phyloP scores from a whole-genome alignment of 2,329 filamentous ascomycete genomes.

The Arthrobotrys entomopaga region DNA sequence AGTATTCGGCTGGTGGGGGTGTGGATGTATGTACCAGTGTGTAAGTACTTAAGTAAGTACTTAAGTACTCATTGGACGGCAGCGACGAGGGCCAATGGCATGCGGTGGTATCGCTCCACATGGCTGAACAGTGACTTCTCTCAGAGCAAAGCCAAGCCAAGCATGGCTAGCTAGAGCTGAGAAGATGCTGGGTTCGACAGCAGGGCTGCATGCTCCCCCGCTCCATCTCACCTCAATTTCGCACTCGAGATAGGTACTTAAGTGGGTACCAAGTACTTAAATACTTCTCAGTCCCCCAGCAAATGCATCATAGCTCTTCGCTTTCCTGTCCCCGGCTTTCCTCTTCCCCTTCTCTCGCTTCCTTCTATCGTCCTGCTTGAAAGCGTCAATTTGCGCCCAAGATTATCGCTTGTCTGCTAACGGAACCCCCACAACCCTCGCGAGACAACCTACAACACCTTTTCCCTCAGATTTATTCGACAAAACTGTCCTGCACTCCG shows the following conservation, averaged over 20 bases:
- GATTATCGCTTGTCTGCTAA: no score
- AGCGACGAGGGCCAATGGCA: conserved; percentile 17
- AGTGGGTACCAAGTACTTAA: not conserved
- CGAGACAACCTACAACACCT: not conserved
- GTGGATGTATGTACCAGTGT: no score
- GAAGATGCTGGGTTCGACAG: conserved; percentile 16
- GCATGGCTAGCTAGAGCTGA: conserved; percentile 12
- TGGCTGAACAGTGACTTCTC: conserved; percentile 21
- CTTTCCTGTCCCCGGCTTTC: not conserved
- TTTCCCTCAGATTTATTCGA: not conserved
- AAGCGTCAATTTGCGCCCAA: no score
- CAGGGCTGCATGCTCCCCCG: conserved; percentile 51
- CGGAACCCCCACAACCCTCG: no score
- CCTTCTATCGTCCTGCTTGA: not conserved
- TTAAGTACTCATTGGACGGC: no score
- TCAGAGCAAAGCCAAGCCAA: conserved; percentile 23
- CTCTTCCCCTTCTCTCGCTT: not conserved
- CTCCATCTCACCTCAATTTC: conserved; percentile 44
- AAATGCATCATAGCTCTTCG: not conserved
- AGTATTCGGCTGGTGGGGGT: no score
- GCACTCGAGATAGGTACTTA: conserved; percentile 37
- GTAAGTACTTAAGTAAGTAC: no score
- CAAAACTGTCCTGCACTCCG: no score
- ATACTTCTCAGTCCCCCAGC: not conserved
- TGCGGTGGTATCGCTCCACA: conserved; percentile 18